A percentile compares a stretch with the other conserved stretches of the same genome.
phyloP scores from a whole-genome alignment of 225 moss, liverwort and hornwort species.

The Polytrichum formosum region DNA sequence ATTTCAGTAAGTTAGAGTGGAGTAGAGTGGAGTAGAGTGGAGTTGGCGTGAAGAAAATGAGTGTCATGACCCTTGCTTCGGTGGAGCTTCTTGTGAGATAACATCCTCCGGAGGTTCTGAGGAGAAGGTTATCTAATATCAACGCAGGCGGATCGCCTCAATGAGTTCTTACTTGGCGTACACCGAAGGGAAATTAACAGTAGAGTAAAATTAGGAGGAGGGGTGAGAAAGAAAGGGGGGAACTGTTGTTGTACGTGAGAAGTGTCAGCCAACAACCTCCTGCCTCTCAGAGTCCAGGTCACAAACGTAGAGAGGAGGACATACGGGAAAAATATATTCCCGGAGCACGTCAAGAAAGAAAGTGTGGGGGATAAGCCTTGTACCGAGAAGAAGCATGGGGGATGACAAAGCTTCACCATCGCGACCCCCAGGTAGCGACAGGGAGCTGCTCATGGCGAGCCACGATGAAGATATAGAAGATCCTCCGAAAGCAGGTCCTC shows the following conservation, averaged over 20 bases:
- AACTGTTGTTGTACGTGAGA: background rate
- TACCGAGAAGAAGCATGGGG: slow-evolving; percentile 46
- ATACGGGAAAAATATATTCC: background rate
- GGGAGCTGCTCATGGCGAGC: slow-evolving; percentile 88
- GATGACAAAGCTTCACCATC: slow-evolving; percentile 98
- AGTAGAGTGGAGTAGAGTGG: background rate
- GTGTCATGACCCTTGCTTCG: slow-evolving; percentile 18
- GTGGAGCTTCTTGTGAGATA: slow-evolving; percentile 10
- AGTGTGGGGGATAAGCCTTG: background rate
- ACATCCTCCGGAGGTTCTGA: background rate
- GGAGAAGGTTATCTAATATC: too few species aligned
- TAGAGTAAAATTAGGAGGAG: slow-evolving; percentile 3
- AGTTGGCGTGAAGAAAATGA: background rate
- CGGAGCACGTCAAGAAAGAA: slow-evolving; percentile 15
- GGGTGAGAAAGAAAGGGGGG: background rate
- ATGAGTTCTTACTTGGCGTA: too few species aligned
- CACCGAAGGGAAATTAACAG: too few species aligned
- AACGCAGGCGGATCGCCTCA: too few species aligned
- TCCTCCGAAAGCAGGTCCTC: slow-evolving; percentile 85
- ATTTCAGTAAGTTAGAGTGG: background rate
- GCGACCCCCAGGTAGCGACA: slow-evolving; percentile 65
- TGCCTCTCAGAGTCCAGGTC: background rate
- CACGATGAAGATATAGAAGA: slow-evolving; percentile 84
- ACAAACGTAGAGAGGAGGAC: slow-evolving; percentile 6
- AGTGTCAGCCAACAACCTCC: background rate